Evolutionary conservation across 805 yeast genomes (phyloP).

Genomic region (Wickerhamomyces bisporus): DNA sequence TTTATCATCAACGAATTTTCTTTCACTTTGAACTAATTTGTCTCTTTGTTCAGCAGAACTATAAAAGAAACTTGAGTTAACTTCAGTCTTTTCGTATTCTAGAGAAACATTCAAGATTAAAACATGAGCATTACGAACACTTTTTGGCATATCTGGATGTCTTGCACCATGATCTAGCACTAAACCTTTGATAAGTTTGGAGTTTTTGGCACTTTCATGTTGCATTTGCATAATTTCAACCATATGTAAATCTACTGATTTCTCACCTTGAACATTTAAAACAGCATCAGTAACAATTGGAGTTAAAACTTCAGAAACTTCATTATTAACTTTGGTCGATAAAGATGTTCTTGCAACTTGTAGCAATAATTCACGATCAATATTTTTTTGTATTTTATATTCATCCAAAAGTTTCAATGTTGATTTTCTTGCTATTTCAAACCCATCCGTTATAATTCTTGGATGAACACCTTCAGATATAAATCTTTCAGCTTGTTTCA

Average conservation of each 20-base stretch:
- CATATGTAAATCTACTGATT: conserved; percentile 86
- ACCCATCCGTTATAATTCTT: conserved; percentile 89
- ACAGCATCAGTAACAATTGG: conserved; percentile 98
- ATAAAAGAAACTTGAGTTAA: conserved; percentile 92
- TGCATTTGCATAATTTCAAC: conserved; percentile 98
- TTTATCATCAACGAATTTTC: conserved; percentile 92
- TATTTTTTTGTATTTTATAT: conserved; percentile 49
- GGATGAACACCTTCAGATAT: conserved; percentile 95
- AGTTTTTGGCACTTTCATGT: conserved; percentile 79
- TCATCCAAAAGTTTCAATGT: conserved; percentile 63
- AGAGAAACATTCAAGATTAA: conserved; percentile 88
- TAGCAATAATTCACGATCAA: conserved; percentile 81
- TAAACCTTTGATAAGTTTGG: conserved; percentile 78
- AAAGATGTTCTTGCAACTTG: conserved; percentile 91
- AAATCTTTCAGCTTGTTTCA: conserved; percentile 91
- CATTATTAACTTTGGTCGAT: conserved; percentile 77
- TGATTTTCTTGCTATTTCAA: conserved; percentile 81
- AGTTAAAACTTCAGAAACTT: conserved; percentile 72
- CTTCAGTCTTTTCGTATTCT: conserved; percentile 97
- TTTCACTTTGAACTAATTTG: conserved; percentile 86
- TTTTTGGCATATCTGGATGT: conserved; percentile 98
- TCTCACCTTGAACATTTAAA: conserved; percentile 57
- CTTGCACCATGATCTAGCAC: conserved; percentile 98
- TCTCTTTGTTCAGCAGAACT: conserved; percentile 95
- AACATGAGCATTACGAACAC: conserved; percentile 76